phyloP scores from a whole-genome alignment of 257 asterid genomes.

The Plantago ovata region DNA sequence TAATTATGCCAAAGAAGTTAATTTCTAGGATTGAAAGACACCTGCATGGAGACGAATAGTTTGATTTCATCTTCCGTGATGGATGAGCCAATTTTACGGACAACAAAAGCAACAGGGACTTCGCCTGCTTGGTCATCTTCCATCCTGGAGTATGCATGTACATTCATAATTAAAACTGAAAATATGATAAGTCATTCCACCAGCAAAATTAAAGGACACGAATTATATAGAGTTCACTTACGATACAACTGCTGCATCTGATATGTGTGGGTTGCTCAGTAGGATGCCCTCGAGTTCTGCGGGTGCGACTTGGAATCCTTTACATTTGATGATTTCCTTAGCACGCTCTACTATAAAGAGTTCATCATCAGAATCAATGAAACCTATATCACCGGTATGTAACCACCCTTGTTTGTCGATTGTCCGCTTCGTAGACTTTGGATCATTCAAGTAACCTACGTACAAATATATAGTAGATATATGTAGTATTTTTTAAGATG shows the following conservation, averaged over 20 bases:
- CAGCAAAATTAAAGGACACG: no score
- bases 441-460: constrained; percentile 75
- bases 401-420: constrained; percentile 85
- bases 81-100: constrained; percentile 44
- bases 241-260: constrained; percentile 86
- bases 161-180: no score
- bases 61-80: constrained; percentile 73
- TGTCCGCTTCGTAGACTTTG: constrained; percentile 54
- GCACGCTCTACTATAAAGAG: constrained; percentile 81
- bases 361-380: constrained; percentile 71
- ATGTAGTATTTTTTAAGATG: no score
- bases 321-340: constrained; percentile 76
- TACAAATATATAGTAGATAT: no score
- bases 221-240: constrained; percentile 22
- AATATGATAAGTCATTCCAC: no score
- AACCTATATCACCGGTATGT: constrained; percentile 84
- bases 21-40: constrained; percentile 4
- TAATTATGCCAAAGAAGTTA: no score
- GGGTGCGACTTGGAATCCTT: constrained; percentile 92
- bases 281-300: constrained; percentile 89
- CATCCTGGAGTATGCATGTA: constrained; percentile 48
- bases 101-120: constrained; percentile 94
- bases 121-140: constrained; percentile 83
- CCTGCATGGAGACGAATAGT: constrained; percentile 71
- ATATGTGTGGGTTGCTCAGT: constrained; percentile 55